These are phyloP conservation scores for Teunomyces panamensis DNA, from an alignment of 805 yeast genomes.

Conservation along the genomic window DNA sequence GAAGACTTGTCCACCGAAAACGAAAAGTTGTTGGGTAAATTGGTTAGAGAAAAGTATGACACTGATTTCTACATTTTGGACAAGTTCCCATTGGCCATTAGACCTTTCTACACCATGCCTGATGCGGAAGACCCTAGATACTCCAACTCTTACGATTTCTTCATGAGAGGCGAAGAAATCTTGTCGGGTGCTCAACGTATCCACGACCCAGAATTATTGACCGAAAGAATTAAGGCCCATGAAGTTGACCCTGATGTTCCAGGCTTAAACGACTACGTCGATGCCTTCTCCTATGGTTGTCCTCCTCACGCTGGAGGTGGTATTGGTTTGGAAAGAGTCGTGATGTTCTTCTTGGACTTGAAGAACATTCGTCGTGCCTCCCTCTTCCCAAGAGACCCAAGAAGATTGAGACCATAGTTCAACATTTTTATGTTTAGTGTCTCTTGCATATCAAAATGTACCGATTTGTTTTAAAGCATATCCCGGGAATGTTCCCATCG, in stretches of 20 bases:
- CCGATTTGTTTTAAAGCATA: background rate
- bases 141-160: slow-evolving; percentile 98
- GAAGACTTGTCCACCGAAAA: slow-evolving; percentile 93
- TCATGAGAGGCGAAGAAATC: slow-evolving; percentile 99
- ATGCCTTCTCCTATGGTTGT: slow-evolving; percentile 92
- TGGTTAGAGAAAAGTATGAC: slow-evolving; percentile 90
- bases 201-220: slow-evolving; percentile 84
- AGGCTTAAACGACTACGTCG: slow-evolving; percentile 87
- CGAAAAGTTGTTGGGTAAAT: slow-evolving; percentile 87
- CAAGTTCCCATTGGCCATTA: slow-evolving; percentile 93
- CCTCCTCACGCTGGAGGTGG: slow-evolving; percentile 99
- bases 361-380: slow-evolving; percentile 99
- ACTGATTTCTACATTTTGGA: slow-evolving; percentile 98
- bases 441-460: background rate
- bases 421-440: background rate
- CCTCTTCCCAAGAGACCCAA: slow-evolving; percentile 98
- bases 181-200: slow-evolving; percentile 99
- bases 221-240: slow-evolving; percentile 76
- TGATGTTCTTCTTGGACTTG: slow-evolving; percentile 95
- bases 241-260: slow-evolving; percentile 77
- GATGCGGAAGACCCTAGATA: slow-evolving; percentile 87
- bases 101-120: slow-evolving; percentile 99
- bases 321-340: slow-evolving; percentile 97
- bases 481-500: no score
- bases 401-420: slow-evolving; percentile 76